phyloP scores from a whole-genome alignment of 75 land plant genomes.

The Pseudotsuga menziesii region DNA sequence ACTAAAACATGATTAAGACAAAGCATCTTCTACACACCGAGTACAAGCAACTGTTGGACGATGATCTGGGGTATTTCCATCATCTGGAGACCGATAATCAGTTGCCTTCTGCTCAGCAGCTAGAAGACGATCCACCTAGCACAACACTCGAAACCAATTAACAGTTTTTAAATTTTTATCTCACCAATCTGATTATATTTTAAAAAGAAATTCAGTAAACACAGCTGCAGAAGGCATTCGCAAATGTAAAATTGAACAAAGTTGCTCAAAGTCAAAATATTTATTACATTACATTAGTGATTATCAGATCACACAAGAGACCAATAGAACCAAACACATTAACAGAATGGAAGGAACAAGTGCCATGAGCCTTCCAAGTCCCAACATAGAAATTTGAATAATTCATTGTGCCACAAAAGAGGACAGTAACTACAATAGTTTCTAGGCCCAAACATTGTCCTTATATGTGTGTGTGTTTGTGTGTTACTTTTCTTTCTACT shows the following conservation, averaged over 20 bases:
- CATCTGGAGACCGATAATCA: constrained; percentile 88
- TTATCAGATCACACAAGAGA: background rate
- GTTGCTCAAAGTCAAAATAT: background rate
- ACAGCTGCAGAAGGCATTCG: background rate
- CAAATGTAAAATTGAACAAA: background rate
- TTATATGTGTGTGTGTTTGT: background rate
- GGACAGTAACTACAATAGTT: too few relatives aligned
- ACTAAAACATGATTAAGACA: background rate
- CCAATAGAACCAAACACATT: background rate
- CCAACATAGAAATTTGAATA: background rate
- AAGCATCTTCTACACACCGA: constrained; percentile 36
- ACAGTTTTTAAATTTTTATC: too few relatives aligned
- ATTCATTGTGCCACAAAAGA: too few relatives aligned
- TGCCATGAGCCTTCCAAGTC: background rate
- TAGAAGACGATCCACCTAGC: constrained; percentile 86
- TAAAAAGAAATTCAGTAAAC: background rate
- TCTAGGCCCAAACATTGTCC: too few relatives aligned
- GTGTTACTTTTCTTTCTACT: background rate
- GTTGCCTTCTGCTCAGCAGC: constrained; percentile 84
- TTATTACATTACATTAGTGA: background rate
- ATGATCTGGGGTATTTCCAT: constrained; percentile 91
- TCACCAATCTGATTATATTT: background rate
- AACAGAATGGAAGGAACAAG: background rate
- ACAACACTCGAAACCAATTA: background rate
- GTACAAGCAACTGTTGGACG: constrained; percentile 98